phyloP scores from a whole-genome alignment of 2,329 filamentous ascomycete species.

The Pseudomassariella vexata region DNA sequence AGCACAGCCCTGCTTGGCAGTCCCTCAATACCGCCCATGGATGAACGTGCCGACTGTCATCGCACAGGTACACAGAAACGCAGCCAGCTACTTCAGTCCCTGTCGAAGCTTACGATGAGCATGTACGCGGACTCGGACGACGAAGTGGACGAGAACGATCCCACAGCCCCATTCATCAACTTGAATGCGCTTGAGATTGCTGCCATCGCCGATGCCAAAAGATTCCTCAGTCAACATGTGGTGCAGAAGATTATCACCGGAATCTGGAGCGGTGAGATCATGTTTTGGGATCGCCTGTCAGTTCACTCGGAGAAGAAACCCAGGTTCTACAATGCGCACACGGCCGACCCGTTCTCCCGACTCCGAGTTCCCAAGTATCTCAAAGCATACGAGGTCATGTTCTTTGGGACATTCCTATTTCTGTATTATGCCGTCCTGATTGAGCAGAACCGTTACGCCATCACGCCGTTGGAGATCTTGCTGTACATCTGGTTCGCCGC shows the following conservation, averaged over 20 bases:
- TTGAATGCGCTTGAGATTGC: conserved; percentile 80
- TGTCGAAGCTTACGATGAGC: conserved; percentile 50
- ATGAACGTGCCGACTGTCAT: conserved; percentile 18
- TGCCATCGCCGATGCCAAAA: conserved; percentile 63
- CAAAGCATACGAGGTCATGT: conserved; percentile 66
- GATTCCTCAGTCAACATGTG: conserved; percentile 63
- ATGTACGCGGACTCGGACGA: conserved; percentile 30
- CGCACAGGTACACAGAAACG: conserved; percentile 38
- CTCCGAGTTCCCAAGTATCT: conserved; percentile 67
- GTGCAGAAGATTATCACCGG: conserved; percentile 68
- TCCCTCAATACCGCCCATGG: conserved; percentile 10
- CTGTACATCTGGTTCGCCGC: conserved; percentile 83
- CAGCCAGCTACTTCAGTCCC: conserved; percentile 44
- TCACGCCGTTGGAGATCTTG: conserved; percentile 64
- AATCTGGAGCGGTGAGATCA: conserved; percentile 68
- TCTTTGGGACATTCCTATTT: conserved; percentile 64
- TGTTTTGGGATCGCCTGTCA: conserved; percentile 66
- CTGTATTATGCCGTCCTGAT: conserved; percentile 86
- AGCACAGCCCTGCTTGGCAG: conserved; percentile 38
- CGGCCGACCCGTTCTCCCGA: conserved; percentile 61
- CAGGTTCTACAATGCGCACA: conserved; percentile 55
- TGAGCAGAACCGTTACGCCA: conserved; percentile 58
- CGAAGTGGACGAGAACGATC: conserved; percentile 50
- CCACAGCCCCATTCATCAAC: conserved; percentile 67
- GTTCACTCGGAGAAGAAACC: conserved; percentile 60